A percentile compares a stretch with the other conserved stretches of the same genome.
phyloP scores from a whole-genome alignment of 2,329 filamentous ascomycete genomes.

The Alternaria gansuensis region DNA sequence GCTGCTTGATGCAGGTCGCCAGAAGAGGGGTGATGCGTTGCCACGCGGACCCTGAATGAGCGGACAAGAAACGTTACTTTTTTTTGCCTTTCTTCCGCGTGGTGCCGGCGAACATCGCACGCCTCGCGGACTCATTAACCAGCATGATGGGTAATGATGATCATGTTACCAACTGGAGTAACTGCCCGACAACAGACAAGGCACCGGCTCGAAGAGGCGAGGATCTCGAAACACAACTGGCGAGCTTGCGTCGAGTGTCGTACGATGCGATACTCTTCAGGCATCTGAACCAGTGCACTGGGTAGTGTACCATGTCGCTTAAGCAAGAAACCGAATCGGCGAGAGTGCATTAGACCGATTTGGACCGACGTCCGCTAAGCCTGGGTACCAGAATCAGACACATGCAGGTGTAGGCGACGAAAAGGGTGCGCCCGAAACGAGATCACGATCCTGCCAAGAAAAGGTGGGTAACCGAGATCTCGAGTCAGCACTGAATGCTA shows the following conservation, averaged over 20 bases:
- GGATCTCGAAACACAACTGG: conserved; percentile 23
- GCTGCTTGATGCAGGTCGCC: conserved; percentile 16
- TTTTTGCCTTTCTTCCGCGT: conserved; percentile 19
- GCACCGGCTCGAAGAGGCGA: conserved; percentile 10
- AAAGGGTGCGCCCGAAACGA: conserved; percentile 20
- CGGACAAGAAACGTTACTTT: conserved; percentile 15
- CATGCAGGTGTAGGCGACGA: conserved; percentile 23
- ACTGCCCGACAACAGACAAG: conserved; percentile 11
- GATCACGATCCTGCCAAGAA: conserved; percentile 25
- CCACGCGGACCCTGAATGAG: conserved; percentile 20
- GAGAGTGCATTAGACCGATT: conserved; percentile 22
- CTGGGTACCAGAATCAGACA: conserved; percentile 18
- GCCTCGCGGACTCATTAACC: conserved; percentile 8
- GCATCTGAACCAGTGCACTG: conserved; percentile 20
- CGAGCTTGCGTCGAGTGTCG: conserved; percentile 21
- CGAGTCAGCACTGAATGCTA: conserved; percentile 16
- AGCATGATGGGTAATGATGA: conserved; percentile 14
- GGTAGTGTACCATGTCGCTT: conserved; percentile 27
- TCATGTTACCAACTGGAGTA: conserved; percentile 17
- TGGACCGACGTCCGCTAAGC: conserved; percentile 18
- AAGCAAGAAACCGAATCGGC: conserved; percentile 24
- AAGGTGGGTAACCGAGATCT: conserved; percentile 16
- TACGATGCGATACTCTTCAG: conserved; percentile 28
- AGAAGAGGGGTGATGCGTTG: conserved; percentile 9
- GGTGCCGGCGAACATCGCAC: conserved; percentile 12